These are phyloP conservation scores for Suillus placidus DNA, from an alignment of 768 basidiomycete genomes.

Conservation along the genomic window DNA sequence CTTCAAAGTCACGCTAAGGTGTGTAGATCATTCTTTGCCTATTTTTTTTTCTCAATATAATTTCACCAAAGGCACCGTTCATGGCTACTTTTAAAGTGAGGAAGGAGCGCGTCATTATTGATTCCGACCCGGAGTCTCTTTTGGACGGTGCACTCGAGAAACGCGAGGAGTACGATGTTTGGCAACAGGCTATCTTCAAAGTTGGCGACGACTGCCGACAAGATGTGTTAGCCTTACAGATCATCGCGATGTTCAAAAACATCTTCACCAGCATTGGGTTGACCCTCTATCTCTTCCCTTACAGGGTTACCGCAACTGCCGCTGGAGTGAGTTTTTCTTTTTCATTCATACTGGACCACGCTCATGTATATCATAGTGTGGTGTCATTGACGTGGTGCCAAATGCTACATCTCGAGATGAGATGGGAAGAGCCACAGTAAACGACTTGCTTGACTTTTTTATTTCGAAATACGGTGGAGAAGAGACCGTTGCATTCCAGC, in stretches of 20 bases:
- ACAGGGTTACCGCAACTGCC: conserved; percentile 94
- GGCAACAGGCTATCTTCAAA: conserved; percentile 99
- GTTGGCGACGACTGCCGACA: conserved; percentile 99
- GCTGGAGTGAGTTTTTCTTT: conserved; percentile 72
- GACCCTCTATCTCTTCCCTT: conserved; percentile 90
- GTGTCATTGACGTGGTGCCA: conserved; percentile 97
- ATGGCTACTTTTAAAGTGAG: conserved; percentile 99
- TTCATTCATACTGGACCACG: background rate
- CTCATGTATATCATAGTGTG: conserved; percentile 65
- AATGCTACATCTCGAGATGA: conserved; percentile 98
- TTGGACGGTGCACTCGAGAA: conserved; percentile 62
- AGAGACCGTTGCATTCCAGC: conserved; percentile 88
- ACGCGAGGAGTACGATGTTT: conserved; percentile 77
- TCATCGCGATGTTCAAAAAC: conserved; percentile 99
- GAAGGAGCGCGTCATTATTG: conserved; percentile 73
- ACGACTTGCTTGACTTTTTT: conserved; percentile 94
- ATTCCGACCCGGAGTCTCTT: conserved; percentile 74
- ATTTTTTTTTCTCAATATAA: conserved; percentile 2
- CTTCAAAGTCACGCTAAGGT: conserved; percentile 98
- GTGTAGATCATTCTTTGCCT: conserved; percentile 9
- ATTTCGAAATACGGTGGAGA: conserved; percentile 89
- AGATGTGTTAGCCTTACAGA: conserved; percentile 94
- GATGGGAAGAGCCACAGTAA: conserved; percentile 98
- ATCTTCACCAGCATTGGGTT: conserved; percentile 89
- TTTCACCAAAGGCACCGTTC: conserved; percentile 84